A percentile compares a stretch with the other conserved stretches of the same genome.
Conservation (phyloP, 257 asterid genomes). For the Nicotiana sylvestris region DNA sequence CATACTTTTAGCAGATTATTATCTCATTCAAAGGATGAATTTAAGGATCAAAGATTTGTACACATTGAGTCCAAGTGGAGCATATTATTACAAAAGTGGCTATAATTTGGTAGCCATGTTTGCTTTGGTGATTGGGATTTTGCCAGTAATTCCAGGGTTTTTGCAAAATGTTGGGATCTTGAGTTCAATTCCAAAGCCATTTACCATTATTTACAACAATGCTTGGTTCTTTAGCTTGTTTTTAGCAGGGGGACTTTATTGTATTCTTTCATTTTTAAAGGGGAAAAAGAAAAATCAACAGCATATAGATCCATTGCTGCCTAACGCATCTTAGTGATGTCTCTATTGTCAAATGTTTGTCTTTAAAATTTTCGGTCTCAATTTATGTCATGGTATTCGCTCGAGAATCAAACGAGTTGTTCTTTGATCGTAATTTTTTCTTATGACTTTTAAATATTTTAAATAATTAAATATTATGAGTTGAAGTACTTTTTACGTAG, state of each 20-base stretch:
- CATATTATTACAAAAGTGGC: constrained; percentile 61
- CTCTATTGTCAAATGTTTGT: background rate
- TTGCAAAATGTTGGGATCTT: constrained; percentile 63
- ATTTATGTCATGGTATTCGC: too few relatives aligned
- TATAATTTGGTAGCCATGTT: constrained; percentile 54
- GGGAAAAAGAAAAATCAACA: constrained; percentile 15
- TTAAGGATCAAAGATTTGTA: constrained; percentile 51
- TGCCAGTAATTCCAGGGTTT: constrained; percentile 91
- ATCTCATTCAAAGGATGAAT: constrained; percentile 34
- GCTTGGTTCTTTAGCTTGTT: constrained; percentile 91
- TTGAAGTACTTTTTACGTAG: too few relatives aligned
- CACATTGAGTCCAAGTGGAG: constrained; percentile 50
- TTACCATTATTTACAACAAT: constrained; percentile 48
- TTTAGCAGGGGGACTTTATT: constrained; percentile 56
- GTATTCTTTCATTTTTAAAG: constrained; percentile 32
- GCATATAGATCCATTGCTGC: constrained; percentile 31
- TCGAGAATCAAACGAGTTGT: too few relatives aligned
- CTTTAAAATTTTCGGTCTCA: too few relatives aligned
- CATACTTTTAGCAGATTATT: constrained; percentile 63
- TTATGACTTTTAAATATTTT: too few relatives aligned
- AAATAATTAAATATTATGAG: too few relatives aligned
- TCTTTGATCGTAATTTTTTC: too few relatives aligned
- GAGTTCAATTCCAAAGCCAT: constrained; percentile 27
- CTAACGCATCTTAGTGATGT: constrained; percentile 21
- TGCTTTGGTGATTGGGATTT: constrained; percentile 57